Evolutionary conservation across 768 basidiomycete species (phyloP).

Genomic region (Podaxis sp.): DNA sequence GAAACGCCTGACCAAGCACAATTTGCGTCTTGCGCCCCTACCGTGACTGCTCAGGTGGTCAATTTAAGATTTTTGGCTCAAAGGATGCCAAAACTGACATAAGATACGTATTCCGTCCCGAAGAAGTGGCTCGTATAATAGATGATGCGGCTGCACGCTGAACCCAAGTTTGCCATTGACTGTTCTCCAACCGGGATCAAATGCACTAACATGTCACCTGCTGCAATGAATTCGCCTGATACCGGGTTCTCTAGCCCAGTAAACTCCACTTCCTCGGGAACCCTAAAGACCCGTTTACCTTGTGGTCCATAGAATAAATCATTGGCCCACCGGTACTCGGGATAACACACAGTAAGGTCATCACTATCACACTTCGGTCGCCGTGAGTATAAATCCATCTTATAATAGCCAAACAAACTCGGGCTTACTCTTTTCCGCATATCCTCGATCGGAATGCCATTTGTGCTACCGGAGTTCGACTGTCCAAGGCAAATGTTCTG

Average conservation of each 20-base stretch:
- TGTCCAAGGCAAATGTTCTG: constrained; percentile 8
- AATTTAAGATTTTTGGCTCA: neutral
- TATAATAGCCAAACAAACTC: neutral
- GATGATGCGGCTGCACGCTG: constrained; percentile 18
- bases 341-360: constrained; percentile 15
- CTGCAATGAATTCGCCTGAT: constrained; percentile 9
- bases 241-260: constrained; percentile 12
- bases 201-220: constrained; percentile 18
- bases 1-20: constrained; percentile 25
- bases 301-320: constrained; percentile 15
- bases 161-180: neutral
- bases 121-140: constrained; percentile 22
- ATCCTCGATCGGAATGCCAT: constrained; percentile 18
- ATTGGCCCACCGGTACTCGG: constrained; percentile 18
- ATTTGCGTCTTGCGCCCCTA: constrained; percentile 26
- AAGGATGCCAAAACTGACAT: constrained; percentile 16
- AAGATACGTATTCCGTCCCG: constrained; percentile 24
- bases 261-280: constrained; percentile 17
- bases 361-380: constrained; percentile 7
- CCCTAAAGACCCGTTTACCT: constrained; percentile 14
- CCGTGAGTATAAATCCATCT: neutral
- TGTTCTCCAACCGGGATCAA: neutral
- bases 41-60: constrained; percentile 18
- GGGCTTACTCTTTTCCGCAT: constrained; percentile 14
- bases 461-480: constrained; percentile 6